Base-by-base conservation (phyloP, 495 filamentous ascomycete genomes). In the Cercophora sp. region DNA sequence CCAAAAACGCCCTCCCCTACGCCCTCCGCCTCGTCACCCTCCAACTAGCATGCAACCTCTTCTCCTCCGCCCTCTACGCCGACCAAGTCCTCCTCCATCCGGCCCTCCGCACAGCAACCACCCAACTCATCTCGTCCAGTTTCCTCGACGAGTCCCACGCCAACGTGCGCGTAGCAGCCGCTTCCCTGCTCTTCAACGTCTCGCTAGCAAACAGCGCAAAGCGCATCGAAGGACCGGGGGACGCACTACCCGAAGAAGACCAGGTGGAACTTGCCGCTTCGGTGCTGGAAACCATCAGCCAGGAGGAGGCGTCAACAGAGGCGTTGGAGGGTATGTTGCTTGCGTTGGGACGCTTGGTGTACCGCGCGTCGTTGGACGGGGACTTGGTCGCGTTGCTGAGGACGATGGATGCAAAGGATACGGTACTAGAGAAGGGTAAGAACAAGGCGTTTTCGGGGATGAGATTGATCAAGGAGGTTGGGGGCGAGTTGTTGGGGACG, bases 141-240 rank as follows among this genome's bases (percentile, higher is more conserved):
- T 71, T 85, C 40, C 71, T 83, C 4, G 80, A 84, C 43, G 73
- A 71, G 24, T 65, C 62, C 19, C 80, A 83, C 52, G 64, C 59
- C 46, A 76, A 70, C 40, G 62, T 78, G 9, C 84, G 91, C 25
- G 87, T 90, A 11, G 86, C 89, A 5, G 88, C 91, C 0, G 79
- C 90, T 13, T 86, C 85, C 1, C 69, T 96, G n/a, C 79, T 87
- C 1, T 91, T 91, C 68, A 96, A 96, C 52, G 65, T 97, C 3
- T 80, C 89, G 0, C 67, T 79, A 8, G 76, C 83, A 8, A 89
- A 91, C 59, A 83, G 85, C 61, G 78, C 79, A 41, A 69, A 78
- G 31, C 80, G 89, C 20, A 74, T 76, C 15, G 74, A 79, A 15
- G 74, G 78, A 6, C 64, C 77, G 3, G 67, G 74, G 2, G 85